phyloP scores from a whole-genome alignment of 192 early-diverging fungal genomes.

The Podila horticola region DNA sequence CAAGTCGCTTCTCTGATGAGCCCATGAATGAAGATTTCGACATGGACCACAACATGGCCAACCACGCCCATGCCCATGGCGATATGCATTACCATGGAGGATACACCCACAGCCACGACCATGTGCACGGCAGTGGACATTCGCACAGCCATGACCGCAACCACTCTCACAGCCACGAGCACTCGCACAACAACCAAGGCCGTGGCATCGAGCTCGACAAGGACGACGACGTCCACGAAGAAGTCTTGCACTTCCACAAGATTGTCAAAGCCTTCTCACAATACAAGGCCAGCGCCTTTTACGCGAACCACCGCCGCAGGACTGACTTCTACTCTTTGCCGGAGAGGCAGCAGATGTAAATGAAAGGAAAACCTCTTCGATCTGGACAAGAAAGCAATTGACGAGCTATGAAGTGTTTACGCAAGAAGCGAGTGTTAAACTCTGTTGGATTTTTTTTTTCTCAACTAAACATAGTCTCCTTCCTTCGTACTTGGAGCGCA shows the following conservation, averaged over 20 bases:
- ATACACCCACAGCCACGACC: conserved; percentile 10
- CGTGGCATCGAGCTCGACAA: background rate
- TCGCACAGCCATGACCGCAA: conserved; percentile 14
- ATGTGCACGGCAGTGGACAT: conserved; percentile 13
- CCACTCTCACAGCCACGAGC: conserved; percentile 6
- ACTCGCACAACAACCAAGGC: background rate
- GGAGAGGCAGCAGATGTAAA: conserved; percentile 67
- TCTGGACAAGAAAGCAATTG: too few species aligned
- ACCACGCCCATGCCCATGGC: conserved; percentile 4
- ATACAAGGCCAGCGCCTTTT: conserved; percentile 70
- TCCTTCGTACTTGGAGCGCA: conserved; percentile 68
- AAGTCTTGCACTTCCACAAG: conserved; percentile 60
- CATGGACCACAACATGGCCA: conserved; percentile 5
- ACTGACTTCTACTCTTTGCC: conserved; percentile 68
- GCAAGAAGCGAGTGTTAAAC: too few species aligned
- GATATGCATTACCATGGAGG: conserved; percentile 12
- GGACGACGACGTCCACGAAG: conserved; percentile 41
- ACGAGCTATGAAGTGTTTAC: too few species aligned
- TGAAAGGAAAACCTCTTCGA: conserved; percentile 14
- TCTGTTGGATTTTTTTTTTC: background rate
- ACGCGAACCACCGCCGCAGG: conserved; percentile 69
- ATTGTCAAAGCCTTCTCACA: conserved; percentile 67
- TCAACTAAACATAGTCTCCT: conserved; percentile 38
- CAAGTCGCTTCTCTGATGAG: background rate
- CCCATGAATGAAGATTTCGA: conserved; percentile 3